Evolutionary conservation across 2,329 filamentous ascomycete genomes (phyloP).

Genomic region (Fusarium pilosicola): DNA sequence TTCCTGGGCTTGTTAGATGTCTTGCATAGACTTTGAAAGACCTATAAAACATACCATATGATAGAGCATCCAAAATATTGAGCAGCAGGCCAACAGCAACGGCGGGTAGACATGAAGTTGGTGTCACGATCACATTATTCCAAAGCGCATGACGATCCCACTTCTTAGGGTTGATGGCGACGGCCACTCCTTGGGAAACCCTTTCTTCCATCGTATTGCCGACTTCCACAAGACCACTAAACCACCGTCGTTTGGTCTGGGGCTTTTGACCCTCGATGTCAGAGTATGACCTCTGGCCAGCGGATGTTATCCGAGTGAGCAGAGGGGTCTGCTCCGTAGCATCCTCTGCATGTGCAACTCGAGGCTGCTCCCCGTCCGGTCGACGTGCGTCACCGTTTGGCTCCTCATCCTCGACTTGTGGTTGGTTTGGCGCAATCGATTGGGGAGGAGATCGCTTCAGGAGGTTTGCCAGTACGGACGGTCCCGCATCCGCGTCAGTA

Average conservation of each 20-base stretch:
- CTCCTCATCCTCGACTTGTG: slow-evolving; percentile 18
- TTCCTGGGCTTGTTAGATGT: slow-evolving; percentile 60
- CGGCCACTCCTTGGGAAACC: slow-evolving; percentile 45
- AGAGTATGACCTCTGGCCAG: slow-evolving; percentile 45
- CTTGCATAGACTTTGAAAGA: background rate
- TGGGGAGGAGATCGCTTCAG: slow-evolving; percentile 61
- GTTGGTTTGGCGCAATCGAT: slow-evolving; percentile 40
- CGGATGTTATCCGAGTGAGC: slow-evolving; percentile 49
- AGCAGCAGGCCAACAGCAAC: slow-evolving; percentile 89
- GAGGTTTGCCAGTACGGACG: slow-evolving; percentile 60
- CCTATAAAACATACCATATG: slow-evolving; percentile 72
- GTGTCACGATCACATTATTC: slow-evolving; percentile 71
- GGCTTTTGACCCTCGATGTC: slow-evolving; percentile 65
- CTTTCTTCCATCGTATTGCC: slow-evolving; percentile 48
- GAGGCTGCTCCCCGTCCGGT: slow-evolving; percentile 16
- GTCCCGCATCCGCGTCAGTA: slow-evolving; percentile 41
- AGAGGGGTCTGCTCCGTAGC: slow-evolving; percentile 61
- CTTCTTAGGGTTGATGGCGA: slow-evolving; percentile 68
- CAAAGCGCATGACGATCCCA: slow-evolving; percentile 78
- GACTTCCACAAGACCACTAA: slow-evolving; percentile 46
- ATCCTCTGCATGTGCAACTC: slow-evolving; percentile 22
- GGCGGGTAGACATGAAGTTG: slow-evolving; percentile 79
- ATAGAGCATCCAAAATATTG: slow-evolving; percentile 93
- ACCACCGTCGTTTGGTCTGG: slow-evolving; percentile 47
- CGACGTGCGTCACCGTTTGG: slow-evolving; percentile 17